Conservation (phyloP, 2,329 filamentous ascomycete species). For the Zarea fungicola region DNA sequence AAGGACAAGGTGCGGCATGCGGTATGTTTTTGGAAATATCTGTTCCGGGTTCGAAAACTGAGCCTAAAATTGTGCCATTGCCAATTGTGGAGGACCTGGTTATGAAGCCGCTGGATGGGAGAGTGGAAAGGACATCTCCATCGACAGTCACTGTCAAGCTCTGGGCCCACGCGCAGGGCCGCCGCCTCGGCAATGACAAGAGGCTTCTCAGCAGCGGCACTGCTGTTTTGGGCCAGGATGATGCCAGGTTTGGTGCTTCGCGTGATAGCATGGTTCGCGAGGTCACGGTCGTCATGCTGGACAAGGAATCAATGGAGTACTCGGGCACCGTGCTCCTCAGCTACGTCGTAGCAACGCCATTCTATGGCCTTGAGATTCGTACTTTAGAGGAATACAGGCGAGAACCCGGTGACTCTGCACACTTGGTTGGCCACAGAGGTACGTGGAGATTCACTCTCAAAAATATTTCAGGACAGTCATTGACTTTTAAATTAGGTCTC, state of each 20-base stretch:
- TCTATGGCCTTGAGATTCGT: constrained; percentile 9
- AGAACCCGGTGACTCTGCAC: constrained; percentile 4
- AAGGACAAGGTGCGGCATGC: no score
- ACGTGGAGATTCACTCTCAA: not conserved
- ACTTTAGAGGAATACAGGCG: constrained; percentile 1
- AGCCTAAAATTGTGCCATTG: constrained; percentile 15
- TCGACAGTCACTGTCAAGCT: constrained; percentile 20
- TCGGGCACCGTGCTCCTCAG: constrained; percentile 31
- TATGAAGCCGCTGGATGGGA: constrained; percentile 21
- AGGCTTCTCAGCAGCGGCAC: constrained; percentile 23
- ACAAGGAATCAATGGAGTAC: constrained; percentile 22
- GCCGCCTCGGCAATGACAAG: not conserved
- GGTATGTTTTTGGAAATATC: constrained; percentile 12
- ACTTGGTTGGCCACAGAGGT: constrained; percentile 31
- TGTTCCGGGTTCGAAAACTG: constrained; percentile 1
- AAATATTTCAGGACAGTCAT: not conserved
- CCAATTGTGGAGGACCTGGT: constrained; percentile 22
- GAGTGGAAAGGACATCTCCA: constrained; percentile 10
- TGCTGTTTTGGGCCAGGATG: constrained; percentile 21
- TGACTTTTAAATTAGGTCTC: not conserved
- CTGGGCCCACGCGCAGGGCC: constrained; percentile 8
- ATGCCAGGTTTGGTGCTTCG: constrained; percentile 20
- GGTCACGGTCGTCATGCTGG: constrained; percentile 27
- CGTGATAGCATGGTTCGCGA: constrained; percentile 30
- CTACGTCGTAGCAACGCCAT: constrained; percentile 25